These are phyloP conservation scores for Panellus pusillus DNA, from an alignment of 768 basidiomycete genomes.

Conservation along the genomic window DNA sequence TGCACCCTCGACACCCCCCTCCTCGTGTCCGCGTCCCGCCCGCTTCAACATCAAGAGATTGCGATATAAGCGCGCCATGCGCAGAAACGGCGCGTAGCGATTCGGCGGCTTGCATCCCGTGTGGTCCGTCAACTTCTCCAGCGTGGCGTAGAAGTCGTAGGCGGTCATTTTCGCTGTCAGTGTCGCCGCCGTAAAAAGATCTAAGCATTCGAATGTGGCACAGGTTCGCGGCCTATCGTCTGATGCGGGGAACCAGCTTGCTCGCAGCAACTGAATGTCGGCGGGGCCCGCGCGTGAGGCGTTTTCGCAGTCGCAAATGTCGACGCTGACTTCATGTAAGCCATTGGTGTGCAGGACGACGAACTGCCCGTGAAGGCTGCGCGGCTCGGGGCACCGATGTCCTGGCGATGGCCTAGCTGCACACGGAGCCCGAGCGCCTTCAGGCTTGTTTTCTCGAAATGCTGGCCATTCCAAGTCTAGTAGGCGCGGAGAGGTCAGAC, in stretches of 20 bases:
- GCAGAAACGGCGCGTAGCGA: no score
- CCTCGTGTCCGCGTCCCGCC: slow-evolving; percentile 25
- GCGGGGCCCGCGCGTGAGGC: neutral
- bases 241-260: slow-evolving; percentile 2
- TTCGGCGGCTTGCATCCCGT: no score
- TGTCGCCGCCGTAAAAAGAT: neutral
- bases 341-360: neutral
- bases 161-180: neutral
- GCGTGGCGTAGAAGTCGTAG: neutral
- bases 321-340: neutral
- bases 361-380: neutral
- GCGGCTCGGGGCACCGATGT: neutral
- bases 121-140: no score
- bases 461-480: neutral
- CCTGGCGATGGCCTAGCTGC: neutral
- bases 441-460: neutral
- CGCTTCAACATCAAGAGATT: slow-evolving; percentile 1
- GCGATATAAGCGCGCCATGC: no score
- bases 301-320: neutral
- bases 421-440: neutral
- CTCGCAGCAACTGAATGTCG: slow-evolving; percentile 1
- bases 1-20: slow-evolving; percentile 19
- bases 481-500: neutral
- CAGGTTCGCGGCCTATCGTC: neutral
- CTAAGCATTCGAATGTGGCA: neutral